Percentiles rank a stretch among this genome's conserved stretches.
Evolutionary conservation across 345 rosid genomes (phyloP).

Genomic region (Odontarrhena argentea): DNA sequence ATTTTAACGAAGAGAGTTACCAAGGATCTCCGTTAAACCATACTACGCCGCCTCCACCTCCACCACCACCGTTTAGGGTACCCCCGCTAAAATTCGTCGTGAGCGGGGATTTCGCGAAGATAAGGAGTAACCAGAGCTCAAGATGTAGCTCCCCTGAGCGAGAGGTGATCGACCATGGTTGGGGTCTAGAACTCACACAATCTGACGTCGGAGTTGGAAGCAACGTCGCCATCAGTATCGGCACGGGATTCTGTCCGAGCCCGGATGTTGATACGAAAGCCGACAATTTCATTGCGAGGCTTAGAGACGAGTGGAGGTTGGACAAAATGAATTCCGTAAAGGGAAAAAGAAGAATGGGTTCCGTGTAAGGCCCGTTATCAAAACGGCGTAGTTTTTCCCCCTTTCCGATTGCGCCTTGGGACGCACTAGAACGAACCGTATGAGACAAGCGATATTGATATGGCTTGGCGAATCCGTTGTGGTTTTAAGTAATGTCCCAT

Average conservation of each 20-base stretch:
- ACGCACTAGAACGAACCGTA: background rate
- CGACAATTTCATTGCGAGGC: slow-evolving; percentile 81
- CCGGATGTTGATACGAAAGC: slow-evolving; percentile 87
- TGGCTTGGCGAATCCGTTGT: slow-evolving; percentile 2
- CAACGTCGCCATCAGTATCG: slow-evolving; percentile 4
- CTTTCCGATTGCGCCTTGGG: background rate
- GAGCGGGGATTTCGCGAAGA: slow-evolving; percentile 61
- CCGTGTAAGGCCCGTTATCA: background rate
- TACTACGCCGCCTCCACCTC: slow-evolving; percentile 68
- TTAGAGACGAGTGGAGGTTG: slow-evolving; percentile 70
- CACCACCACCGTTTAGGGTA: slow-evolving; percentile 62
- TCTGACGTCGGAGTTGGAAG: slow-evolving; percentile 38
- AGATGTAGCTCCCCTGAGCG: slow-evolving; percentile 66
- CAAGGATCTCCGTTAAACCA: slow-evolving; percentile 54
- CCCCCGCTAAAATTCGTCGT: slow-evolving; percentile 48
- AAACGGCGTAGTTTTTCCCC: background rate
- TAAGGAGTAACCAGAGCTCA: slow-evolving; percentile 59
- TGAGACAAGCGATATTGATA: background rate
- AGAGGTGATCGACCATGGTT: slow-evolving; percentile 44
- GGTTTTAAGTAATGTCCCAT: slow-evolving; percentile 10
- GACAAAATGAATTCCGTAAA: slow-evolving; percentile 73
- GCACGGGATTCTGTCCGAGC: slow-evolving; percentile 61
- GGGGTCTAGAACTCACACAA: slow-evolving; percentile 44
- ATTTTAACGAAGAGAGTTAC: slow-evolving; percentile 42
- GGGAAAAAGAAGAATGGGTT: slow-evolving; percentile 50